Evolutionary conservation across 2,329 filamentous ascomycete species (phyloP).

Genomic region (Claviceps purpurea): DNA sequence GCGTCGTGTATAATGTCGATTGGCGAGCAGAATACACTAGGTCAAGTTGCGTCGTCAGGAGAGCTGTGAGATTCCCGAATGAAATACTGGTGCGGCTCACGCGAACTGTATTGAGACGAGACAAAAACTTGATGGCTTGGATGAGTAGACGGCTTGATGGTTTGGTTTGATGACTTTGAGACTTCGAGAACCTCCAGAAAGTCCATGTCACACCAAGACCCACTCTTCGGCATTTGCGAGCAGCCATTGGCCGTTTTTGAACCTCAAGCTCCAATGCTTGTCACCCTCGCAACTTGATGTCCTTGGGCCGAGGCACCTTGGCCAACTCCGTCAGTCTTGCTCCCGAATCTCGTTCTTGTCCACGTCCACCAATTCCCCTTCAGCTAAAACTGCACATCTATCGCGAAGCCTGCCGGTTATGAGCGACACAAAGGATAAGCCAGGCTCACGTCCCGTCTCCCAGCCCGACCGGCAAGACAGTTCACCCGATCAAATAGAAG

Average conservation of each 20-base stretch:
- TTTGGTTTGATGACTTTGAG: not conserved
- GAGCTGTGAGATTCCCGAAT: not conserved
- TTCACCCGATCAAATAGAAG: constrained; percentile 31
- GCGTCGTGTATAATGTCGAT: not conserved
- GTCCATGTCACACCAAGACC: not conserved
- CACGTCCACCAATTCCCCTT: not conserved
- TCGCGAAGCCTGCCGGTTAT: constrained; percentile 8
- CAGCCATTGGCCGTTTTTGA: not conserved
- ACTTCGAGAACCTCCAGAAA: not conserved
- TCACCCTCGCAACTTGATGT: not conserved
- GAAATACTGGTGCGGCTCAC: not conserved
- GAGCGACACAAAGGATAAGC: constrained; percentile 20
- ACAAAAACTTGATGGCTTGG: not conserved
- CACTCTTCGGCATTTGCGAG: not conserved
- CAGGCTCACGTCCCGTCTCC: constrained; percentile 11
- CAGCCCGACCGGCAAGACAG: constrained; percentile 6
- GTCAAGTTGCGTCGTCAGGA: not conserved
- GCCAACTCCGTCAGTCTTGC: not conserved
- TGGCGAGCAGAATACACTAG: not conserved
- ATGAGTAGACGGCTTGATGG: not conserved
- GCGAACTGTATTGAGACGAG: too few relatives aligned
- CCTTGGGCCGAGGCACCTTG: constrained; percentile 1
- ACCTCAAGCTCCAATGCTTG: not conserved
- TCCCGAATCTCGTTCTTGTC: too few relatives aligned
- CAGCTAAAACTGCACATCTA: not conserved